phyloP scores from a whole-genome alignment of 208 protist species.

The Giardia duodenalis region DNA sequence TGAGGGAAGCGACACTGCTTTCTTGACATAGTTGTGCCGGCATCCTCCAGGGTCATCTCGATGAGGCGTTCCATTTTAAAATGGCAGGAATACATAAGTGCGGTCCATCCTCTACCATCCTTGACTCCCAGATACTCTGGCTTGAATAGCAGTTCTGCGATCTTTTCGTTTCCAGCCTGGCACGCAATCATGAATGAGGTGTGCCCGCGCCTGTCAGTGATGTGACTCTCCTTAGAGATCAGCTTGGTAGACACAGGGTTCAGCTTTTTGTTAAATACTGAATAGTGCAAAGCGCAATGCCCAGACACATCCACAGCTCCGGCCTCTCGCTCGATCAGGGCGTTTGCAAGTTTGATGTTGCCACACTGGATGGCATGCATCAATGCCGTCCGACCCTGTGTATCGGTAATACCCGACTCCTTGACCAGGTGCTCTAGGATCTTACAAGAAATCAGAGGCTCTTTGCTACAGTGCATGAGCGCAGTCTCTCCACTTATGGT shows the following conservation, averaged over 20 bases:
- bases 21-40: neutral
- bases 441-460: neutral
- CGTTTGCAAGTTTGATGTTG: neutral
- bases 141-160: neutral
- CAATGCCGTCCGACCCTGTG: neutral
- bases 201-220: neutral
- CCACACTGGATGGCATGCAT: neutral
- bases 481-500: neutral
- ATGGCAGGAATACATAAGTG: neutral
- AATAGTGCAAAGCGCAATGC: neutral
- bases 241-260: neutral
- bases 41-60: neutral
- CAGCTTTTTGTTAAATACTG: neutral
- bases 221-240: neutral
- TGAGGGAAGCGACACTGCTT: too few species aligned
- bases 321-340: neutral
- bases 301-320: neutral
- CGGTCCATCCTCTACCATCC: neutral
- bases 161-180: neutral
- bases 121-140: neutral
- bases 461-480: neutral
- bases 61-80: neutral
- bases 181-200: neutral
- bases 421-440: neutral
- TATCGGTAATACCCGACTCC: neutral